Evolutionary conservation across 495 filamentous ascomycete genomes (phyloP).

Genomic region (Penicillium bialowiezense): DNA sequence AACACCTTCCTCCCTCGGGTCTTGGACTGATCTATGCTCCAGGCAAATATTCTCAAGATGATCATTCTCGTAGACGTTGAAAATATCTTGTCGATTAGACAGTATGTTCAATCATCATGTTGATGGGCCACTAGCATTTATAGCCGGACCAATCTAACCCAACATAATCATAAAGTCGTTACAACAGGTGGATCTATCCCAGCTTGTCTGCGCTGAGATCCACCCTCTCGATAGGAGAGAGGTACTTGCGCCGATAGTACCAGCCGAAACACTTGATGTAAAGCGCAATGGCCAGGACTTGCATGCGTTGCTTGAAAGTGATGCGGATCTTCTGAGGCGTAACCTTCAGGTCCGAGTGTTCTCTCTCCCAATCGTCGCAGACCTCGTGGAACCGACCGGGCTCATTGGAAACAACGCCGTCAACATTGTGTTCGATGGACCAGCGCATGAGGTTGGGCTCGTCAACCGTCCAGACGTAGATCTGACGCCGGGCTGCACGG

Average conservation of each 20-base stretch:
- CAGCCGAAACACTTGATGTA: conserved; percentile 25
- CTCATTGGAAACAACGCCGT: conserved; percentile 60
- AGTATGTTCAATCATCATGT: no score
- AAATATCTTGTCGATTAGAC: no score
- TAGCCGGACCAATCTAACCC: no score
- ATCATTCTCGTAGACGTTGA: no score
- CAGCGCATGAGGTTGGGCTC: conserved; percentile 70
- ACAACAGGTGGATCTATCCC: neutral
- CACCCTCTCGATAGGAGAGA: conserved; percentile 11
- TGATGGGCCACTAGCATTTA: no score
- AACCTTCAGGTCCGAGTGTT: neutral
- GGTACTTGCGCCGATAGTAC: conserved; percentile 17
- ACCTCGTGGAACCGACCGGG: conserved; percentile 27
- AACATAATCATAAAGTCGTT: no score
- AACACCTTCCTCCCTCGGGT: no score
- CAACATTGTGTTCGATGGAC: conserved; percentile 52
- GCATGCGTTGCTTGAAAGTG: conserved; percentile 11
- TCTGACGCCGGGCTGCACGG: conserved; percentile 47
- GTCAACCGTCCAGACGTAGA: conserved; percentile 88
- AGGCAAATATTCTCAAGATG: no score
- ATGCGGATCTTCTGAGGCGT: conserved; percentile 10
- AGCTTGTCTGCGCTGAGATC: conserved; percentile 15
- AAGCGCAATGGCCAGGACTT: conserved; percentile 7
- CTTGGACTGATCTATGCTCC: no score
- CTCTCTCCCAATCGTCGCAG: conserved; percentile 18